Percentiles rank a stretch among this genome's conserved stretches.
Evolutionary conservation across 2,329 filamentous ascomycete species (phyloP).

Genomic region (Elsinoe necatrix): DNA sequence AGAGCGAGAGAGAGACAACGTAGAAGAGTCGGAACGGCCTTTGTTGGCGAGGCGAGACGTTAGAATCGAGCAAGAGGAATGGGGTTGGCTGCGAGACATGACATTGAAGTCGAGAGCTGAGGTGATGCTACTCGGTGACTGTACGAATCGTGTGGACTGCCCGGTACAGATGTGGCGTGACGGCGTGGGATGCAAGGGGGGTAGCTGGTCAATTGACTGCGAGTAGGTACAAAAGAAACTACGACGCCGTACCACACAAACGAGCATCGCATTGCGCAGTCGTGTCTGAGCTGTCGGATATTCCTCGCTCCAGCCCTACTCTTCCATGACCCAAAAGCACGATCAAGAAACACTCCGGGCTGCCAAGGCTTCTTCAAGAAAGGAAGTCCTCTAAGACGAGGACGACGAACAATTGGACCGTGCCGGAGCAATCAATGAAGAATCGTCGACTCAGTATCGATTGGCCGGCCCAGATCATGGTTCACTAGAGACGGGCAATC

Average conservation of each 20-base stretch:
- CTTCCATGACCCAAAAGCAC: not conserved
- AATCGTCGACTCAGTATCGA: not conserved
- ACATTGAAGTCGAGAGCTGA: not conserved
- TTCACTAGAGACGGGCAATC: conserved; percentile 12
- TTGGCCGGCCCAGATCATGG: not conserved
- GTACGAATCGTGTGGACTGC: not conserved
- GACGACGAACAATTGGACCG: conserved; percentile 10
- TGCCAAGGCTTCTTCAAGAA: not conserved
- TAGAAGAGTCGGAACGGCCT: not conserved
- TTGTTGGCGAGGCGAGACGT: not conserved
- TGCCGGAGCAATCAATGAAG: not conserved
- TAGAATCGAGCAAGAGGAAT: not conserved
- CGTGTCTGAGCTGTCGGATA: not conserved
- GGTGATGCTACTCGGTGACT: not conserved
- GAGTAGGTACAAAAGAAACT: not conserved
- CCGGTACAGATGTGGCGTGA: not conserved
- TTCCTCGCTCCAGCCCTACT: not conserved
- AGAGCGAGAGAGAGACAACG: not conserved
- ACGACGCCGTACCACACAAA: not conserved
- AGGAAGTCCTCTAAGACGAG: not conserved
- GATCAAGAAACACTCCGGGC: not conserved
- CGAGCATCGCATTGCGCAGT: not conserved
- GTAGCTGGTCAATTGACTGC: not conserved
- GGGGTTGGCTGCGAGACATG: not conserved
- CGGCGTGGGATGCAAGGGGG: not conserved